Evolutionary conservation across 257 asterid genomes (phyloP).

Genomic region (Ehretia macrophylla): DNA sequence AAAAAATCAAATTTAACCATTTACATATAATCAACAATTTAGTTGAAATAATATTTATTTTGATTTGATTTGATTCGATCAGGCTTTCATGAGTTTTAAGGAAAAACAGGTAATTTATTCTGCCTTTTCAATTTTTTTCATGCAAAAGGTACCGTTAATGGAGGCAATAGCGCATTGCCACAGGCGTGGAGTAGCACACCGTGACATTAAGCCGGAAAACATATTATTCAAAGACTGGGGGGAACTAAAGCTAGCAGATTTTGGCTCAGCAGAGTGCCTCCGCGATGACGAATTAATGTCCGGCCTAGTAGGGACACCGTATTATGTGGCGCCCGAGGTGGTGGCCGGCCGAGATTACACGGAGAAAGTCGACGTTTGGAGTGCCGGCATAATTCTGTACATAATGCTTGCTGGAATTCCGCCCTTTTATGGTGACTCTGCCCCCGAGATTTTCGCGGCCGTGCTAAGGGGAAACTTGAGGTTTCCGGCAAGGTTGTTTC

Average conservation of each 20-base stretch:
- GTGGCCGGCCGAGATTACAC: slow-evolving; percentile 20
- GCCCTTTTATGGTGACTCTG: slow-evolving; percentile 28
- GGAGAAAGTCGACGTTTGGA: slow-evolving; percentile 36
- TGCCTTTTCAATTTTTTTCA: neutral
- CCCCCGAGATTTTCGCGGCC: slow-evolving; percentile 28
- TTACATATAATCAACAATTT: too few relatives aligned
- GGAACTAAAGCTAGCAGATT: slow-evolving; percentile 70
- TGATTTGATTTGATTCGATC: too few relatives aligned
- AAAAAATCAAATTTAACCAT: too few relatives aligned
- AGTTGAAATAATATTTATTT: neutral
- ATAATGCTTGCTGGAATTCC: slow-evolving; percentile 38
- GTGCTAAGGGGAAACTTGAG: slow-evolving; percentile 32
- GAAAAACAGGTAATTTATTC: too few relatives aligned
- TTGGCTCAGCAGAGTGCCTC: slow-evolving; percentile 69
- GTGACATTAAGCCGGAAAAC: slow-evolving; percentile 83
- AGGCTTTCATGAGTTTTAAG: too few relatives aligned
- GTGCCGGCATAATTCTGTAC: slow-evolving; percentile 36
- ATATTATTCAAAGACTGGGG: slow-evolving; percentile 44
- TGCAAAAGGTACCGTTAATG: slow-evolving; percentile 56
- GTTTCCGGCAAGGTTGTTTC: slow-evolving; percentile 21
- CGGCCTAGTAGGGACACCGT: slow-evolving; percentile 41
- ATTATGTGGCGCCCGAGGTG: slow-evolving; percentile 37
- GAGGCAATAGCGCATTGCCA: slow-evolving; percentile 80
- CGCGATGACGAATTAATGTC: slow-evolving; percentile 28
- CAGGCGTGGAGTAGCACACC: slow-evolving; percentile 56